phyloP scores from a whole-genome alignment of 345 rosid species.

The Populus pruinosa region DNA sequence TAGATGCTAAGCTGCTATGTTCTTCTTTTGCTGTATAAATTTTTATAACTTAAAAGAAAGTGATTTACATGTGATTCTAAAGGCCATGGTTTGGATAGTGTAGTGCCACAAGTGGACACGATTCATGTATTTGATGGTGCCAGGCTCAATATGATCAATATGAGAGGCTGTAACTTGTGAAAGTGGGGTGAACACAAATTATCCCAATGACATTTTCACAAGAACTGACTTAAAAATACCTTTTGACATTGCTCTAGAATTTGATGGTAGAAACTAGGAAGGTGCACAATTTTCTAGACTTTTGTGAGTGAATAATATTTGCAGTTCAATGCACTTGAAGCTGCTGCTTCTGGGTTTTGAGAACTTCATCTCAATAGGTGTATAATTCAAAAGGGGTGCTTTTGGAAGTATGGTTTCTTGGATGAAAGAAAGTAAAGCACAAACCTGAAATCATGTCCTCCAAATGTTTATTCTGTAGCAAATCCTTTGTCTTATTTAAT shows the following conservation, averaged over 20 bases:
- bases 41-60: background rate
- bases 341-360: background rate
- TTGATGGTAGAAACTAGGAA: background rate
- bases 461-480: background rate
- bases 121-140: background rate
- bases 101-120: background rate
- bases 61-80: background rate
- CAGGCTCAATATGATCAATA: background rate
- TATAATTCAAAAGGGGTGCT: background rate
- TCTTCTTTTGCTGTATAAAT: background rate
- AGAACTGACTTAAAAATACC: background rate
- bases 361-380: background rate
- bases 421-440: background rate
- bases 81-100: background rate
- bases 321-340: background rate
- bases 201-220: background rate
- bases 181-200: background rate
- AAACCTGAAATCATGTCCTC: background rate
- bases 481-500: constrained; percentile 2
- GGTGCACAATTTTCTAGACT: background rate
- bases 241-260: background rate
- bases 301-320: background rate
- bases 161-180: background rate
- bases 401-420: background rate
- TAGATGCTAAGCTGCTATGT: background rate